Conservation (phyloP, 768 basidiomycete species). For the Russula foetens region DNA sequence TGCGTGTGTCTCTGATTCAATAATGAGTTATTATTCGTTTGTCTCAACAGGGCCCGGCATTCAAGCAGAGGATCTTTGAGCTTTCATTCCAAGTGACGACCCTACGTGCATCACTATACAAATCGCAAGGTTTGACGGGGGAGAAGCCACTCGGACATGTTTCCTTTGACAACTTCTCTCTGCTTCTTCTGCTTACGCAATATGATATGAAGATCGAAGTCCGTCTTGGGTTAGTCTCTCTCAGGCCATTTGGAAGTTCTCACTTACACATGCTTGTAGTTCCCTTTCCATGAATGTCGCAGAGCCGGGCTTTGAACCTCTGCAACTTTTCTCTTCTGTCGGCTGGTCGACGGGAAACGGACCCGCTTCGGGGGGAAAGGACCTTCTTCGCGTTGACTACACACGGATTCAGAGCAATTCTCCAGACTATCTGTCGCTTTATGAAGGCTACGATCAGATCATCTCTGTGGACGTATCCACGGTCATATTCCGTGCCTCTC, state of each 20-base stretch:
- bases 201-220: conserved; percentile 85
- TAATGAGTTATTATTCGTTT: not conserved
- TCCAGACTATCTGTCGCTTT: conserved; percentile 71
- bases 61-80: conserved; percentile 66
- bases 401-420: conserved; percentile 72
- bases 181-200: conserved; percentile 68
- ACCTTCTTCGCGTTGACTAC: conserved; percentile 77
- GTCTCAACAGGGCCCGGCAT: conserved; percentile 28
- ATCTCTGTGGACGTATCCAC: conserved; percentile 86
- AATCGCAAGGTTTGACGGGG: conserved; percentile 46
- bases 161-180: conserved; percentile 65
- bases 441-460: conserved; percentile 82
- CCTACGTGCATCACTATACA: conserved; percentile 72
- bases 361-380: conserved; percentile 59
- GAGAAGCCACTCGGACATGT: conserved; percentile 79
- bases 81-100: conserved; percentile 82
- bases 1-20: not conserved
- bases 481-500: conserved; percentile 79
- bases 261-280: conserved; percentile 30
- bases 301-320: conserved; percentile 43
- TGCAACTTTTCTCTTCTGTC: conserved; percentile 60
- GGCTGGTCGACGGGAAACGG: conserved; percentile 37
- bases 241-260: conserved; percentile 3
- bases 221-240: conserved; percentile 51
- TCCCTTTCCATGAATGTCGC: conserved; percentile 71